Conservation (phyloP, 768 basidiomycete species). For the Kwoniella dendrophila region DNA sequence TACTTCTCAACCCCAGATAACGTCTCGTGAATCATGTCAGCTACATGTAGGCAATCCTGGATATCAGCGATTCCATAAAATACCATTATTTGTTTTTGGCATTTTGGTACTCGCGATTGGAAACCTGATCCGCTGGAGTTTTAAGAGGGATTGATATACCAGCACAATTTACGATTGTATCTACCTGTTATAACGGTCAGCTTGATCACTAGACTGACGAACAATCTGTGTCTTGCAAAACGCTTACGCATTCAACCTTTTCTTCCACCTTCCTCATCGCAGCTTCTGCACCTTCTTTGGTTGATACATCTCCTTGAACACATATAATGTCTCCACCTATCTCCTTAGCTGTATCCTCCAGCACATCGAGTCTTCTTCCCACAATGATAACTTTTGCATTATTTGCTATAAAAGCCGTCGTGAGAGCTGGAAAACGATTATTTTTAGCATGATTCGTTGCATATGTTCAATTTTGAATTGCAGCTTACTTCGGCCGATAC, state of each 20-base stretch:
- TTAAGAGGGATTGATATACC: slow-evolving; percentile 31
- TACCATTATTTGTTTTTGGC: too few relatives aligned
- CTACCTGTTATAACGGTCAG: slow-evolving; percentile 14
- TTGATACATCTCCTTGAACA: slow-evolving; percentile 36
- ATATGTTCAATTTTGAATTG: background rate
- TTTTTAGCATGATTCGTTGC: background rate
- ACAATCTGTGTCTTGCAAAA: background rate
- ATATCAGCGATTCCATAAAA: background rate
- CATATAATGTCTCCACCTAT: slow-evolving; percentile 32
- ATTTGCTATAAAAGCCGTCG: slow-evolving; percentile 37
- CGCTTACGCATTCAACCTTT: slow-evolving; percentile 14
- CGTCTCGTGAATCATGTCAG: slow-evolving; percentile 28
- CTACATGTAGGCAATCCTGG: slow-evolving; percentile 12
- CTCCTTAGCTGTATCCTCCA: slow-evolving; percentile 36
- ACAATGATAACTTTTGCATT: slow-evolving; percentile 48
- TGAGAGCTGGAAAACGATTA: slow-evolving; percentile 26
- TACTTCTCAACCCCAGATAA: slow-evolving; percentile 35
- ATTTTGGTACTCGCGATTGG: slow-evolving; percentile 44
- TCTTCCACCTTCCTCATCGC: slow-evolving; percentile 22
- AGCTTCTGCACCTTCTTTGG: slow-evolving; percentile 25
- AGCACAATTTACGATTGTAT: slow-evolving; percentile 43
- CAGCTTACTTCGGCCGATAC: slow-evolving; percentile 56
- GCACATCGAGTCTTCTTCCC: slow-evolving; percentile 41
- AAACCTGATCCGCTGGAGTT: slow-evolving; percentile 19
- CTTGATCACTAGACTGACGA: background rate